Percentiles rank a stretch among this genome's conserved stretches.
Conservation (phyloP, 1,139 yeast genomes). For the Hanseniaspora gamundiae region DNA sequence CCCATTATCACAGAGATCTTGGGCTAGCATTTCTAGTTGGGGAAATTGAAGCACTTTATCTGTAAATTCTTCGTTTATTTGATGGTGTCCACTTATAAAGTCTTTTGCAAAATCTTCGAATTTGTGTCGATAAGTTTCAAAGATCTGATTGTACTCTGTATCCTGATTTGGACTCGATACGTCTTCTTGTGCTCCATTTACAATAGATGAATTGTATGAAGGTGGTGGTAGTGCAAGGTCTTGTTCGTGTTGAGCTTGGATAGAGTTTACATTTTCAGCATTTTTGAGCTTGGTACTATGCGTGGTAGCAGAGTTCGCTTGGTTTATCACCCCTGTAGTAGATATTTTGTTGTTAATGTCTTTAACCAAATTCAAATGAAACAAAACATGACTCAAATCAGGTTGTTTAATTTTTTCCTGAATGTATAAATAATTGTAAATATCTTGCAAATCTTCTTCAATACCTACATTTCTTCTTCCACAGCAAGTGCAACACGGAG, state of each 20-base stretch:
- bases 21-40: constrained; percentile 22
- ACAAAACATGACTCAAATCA: constrained; percentile 23
- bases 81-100: constrained; percentile 15
- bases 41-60: constrained; percentile 23
- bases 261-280: not conserved
- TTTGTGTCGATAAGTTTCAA: not conserved
- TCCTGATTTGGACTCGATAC: not conserved
- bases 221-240: not conserved
- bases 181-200: not conserved
- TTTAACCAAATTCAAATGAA: constrained; percentile 24
- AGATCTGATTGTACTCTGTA: not conserved
- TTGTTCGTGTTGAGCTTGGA: not conserved
- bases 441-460: constrained; percentile 68
- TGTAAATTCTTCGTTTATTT: constrained; percentile 24
- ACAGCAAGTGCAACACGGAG: constrained; percentile 33
- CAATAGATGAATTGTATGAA: not conserved
- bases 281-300: too few species aligned
- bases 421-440: constrained; percentile 41
- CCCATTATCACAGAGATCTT: constrained; percentile 21
- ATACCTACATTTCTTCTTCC: constrained; percentile 64
- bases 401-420: constrained; percentile 22
- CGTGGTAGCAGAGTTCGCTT: not conserved
- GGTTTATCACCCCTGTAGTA: not conserved
- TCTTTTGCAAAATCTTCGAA: not conserved
- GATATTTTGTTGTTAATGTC: constrained; percentile 17